phyloP scores from a whole-genome alignment of 148 eudicot species.

The Cornus controversa region DNA sequence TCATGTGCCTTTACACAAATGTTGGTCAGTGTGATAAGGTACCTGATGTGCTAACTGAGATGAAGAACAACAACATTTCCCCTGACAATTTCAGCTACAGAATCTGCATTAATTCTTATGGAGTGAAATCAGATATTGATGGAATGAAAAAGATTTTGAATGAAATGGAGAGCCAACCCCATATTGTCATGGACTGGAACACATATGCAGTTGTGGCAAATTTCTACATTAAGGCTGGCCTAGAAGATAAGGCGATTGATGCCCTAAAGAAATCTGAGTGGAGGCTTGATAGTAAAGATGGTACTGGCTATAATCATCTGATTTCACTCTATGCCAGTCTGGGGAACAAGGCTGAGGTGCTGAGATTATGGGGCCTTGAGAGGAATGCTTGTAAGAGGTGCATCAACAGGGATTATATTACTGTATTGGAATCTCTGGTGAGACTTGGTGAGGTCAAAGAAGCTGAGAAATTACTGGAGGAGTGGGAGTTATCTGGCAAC shows the following conservation, averaged over 20 bases:
- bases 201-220: slow-evolving; percentile 81
- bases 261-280: slow-evolving; percentile 70
- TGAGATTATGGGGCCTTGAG: slow-evolving; percentile 81
- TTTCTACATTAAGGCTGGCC: slow-evolving; percentile 54
- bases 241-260: slow-evolving; percentile 47
- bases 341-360: slow-evolving; percentile 53
- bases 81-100: slow-evolving; percentile 91
- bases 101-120: slow-evolving; percentile 77
- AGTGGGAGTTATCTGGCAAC: slow-evolving; percentile 79
- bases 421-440: slow-evolving; percentile 60
- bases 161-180: slow-evolving; percentile 75
- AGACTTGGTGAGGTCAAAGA: slow-evolving; percentile 58
- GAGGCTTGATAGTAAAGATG: slow-evolving; percentile 56
- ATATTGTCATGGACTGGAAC: slow-evolving; percentile 82
- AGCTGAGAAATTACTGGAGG: slow-evolving; percentile 65
- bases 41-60: slow-evolving; percentile 62
- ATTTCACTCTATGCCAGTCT: slow-evolving; percentile 71
- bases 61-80: slow-evolving; percentile 58
- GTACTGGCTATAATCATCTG: slow-evolving; percentile 63
- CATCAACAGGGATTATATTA: slow-evolving; percentile 70
- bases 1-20: slow-evolving; percentile 79
- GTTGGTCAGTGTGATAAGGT: slow-evolving; percentile 55
- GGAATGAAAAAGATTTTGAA: slow-evolving; percentile 60
- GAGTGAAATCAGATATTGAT: slow-evolving; percentile 56
- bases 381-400: slow-evolving; percentile 61